These are phyloP conservation scores for Dryas integrifolia DNA, from an alignment of 331 rosid genomes.

Conservation along the genomic window DNA sequence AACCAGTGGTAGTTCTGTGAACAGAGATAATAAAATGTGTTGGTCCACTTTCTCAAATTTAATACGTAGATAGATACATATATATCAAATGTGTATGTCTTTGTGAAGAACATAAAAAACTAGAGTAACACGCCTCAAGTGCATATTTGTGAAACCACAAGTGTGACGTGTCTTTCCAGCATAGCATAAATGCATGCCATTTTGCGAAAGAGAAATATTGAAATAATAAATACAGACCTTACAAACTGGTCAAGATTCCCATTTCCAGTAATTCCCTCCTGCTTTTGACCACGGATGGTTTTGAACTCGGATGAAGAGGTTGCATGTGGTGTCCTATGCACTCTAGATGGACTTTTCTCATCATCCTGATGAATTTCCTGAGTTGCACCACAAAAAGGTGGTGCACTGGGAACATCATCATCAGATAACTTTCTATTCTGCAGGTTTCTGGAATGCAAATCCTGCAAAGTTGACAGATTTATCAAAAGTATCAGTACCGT, in stretches of 20 bases:
- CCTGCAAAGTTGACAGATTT: conserved; percentile 33
- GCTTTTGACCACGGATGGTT: conserved; percentile 34
- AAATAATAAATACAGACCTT: conserved; percentile 47
- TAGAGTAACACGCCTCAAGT: neutral
- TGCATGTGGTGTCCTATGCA: conserved; percentile 27
- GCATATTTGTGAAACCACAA: neutral
- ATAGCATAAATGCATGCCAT: neutral
- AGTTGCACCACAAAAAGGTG: conserved; percentile 60
- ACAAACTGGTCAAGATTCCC: conserved; percentile 48
- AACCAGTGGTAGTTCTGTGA: conserved; percentile 59
- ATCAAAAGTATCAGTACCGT: conserved; percentile 4
- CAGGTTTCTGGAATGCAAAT: conserved; percentile 32
- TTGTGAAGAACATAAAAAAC: neutral
- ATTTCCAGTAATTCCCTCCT: conserved; percentile 26
- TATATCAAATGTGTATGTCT: neutral
- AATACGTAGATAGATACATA: neutral
- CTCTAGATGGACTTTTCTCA: conserved; percentile 40
- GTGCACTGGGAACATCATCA: conserved; percentile 87
- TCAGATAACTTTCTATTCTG: conserved; percentile 57
- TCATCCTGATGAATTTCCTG: conserved; percentile 55
- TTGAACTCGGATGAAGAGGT: conserved; percentile 34
- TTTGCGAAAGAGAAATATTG: neutral
- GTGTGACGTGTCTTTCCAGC: neutral
- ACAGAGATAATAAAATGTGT: conserved; percentile 8
- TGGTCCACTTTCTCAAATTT: neutral